Percentiles rank a stretch among this genome's conserved stretches.
Conservation (phyloP, 169 alveolate genomes). For the Plasmodium sp. region DNA sequence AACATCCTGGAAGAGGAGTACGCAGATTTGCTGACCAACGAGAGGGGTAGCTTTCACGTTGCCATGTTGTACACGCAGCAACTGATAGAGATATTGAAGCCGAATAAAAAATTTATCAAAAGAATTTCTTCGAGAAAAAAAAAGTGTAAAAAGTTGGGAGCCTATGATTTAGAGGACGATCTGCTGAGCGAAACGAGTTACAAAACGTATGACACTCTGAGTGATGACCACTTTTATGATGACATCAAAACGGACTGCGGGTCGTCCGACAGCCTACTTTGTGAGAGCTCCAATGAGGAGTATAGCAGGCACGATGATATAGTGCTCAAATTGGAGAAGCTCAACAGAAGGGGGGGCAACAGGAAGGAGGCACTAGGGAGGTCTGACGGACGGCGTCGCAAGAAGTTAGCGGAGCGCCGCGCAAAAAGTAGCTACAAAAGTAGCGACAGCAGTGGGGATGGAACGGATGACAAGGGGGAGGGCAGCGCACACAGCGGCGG, state of each 20-base stretch:
- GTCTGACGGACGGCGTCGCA: neutral
- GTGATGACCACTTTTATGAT: conserved; percentile 67
- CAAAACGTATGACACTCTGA: conserved; percentile 45
- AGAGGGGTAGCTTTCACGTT: conserved; percentile 21
- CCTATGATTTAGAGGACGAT: neutral
- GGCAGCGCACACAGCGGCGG: neutral
- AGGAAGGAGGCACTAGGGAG: neutral
- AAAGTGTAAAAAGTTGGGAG: conserved; percentile 9
- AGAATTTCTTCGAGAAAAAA: conserved; percentile 14
- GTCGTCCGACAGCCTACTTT: conserved; percentile 66
- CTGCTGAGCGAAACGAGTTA: conserved; percentile 18
- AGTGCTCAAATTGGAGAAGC: neutral
- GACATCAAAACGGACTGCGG: conserved; percentile 42
- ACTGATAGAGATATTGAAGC: conserved; percentile 64
- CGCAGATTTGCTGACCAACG: conserved; percentile 44
- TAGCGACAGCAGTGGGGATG: neutral
- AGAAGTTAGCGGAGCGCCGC: neutral
- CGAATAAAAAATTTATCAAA: conserved; percentile 49
- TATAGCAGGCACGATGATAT: neutral
- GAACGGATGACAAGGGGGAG: neutral
- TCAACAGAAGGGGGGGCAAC: conserved; percentile 3
- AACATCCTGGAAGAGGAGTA: conserved; percentile 61
- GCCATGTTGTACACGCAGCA: conserved; percentile 74
- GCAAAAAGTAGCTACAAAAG: neutral
- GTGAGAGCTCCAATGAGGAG: conserved; percentile 55